Percentiles rank a stretch among this genome's conserved stretches.
phyloP scores from a whole-genome alignment of 768 basidiomycete species.

The Pleurotus pulmonarius region DNA sequence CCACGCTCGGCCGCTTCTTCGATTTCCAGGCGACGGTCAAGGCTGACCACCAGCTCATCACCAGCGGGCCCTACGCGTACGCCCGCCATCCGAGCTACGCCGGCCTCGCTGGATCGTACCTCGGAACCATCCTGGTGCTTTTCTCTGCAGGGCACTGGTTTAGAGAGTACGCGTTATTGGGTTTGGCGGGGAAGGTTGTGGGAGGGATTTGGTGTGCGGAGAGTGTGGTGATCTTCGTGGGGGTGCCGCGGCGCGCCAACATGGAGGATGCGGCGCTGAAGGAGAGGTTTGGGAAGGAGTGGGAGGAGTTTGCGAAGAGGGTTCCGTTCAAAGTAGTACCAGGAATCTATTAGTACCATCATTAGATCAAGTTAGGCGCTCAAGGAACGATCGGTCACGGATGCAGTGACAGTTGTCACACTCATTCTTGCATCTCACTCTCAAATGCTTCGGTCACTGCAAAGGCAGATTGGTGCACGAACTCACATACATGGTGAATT shows the following conservation, averaged over 20 bases:
- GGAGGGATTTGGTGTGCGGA: not conserved
- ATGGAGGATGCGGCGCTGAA: slow-evolving; percentile 31
- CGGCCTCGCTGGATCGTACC: not conserved
- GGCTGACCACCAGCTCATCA: too few relatives aligned
- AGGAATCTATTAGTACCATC: slow-evolving; percentile 26
- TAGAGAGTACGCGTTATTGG: slow-evolving; percentile 5
- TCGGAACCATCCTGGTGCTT: not conserved
- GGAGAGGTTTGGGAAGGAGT: slow-evolving; percentile 29
- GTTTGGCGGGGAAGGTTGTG: not conserved
- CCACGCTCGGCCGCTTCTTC: too few relatives aligned
- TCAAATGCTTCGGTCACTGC: not conserved
- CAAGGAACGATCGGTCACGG: not conserved
- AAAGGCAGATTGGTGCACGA: not conserved
- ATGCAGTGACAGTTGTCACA: not conserved
- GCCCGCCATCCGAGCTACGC: not conserved
- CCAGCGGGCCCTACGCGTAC: too few relatives aligned
- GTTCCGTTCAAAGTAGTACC: slow-evolving; percentile 39
- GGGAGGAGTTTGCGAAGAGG: slow-evolving; percentile 29
- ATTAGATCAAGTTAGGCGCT: not conserved
- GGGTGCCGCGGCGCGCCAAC: slow-evolving; percentile 5
- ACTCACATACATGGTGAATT: not conserved
- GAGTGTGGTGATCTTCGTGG: not conserved
- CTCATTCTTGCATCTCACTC: not conserved
- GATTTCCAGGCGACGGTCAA: too few relatives aligned
- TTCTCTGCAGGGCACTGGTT: slow-evolving; percentile 9